phyloP scores from a whole-genome alignment of 192 early-diverging fungal genomes.

The Coemansia sp. region DNA sequence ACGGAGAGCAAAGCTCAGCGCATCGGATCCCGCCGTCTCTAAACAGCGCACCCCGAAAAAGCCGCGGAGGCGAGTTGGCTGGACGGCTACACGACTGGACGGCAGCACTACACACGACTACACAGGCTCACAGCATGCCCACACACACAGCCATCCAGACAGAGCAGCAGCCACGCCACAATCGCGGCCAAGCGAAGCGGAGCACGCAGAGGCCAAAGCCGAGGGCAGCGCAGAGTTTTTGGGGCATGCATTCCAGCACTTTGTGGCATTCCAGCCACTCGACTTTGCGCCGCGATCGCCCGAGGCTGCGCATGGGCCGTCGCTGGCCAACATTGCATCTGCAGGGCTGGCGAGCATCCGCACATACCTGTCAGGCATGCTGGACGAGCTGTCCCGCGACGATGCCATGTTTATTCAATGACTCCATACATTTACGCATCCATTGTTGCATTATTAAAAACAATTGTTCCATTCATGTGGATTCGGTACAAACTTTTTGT shows the following conservation, averaged over 20 bases:
- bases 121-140: not conserved
- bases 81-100: not conserved
- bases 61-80: not conserved
- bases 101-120: not conserved
- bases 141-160: not conserved
- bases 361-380: constrained; percentile 15
- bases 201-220: not conserved
- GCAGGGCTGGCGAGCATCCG: constrained; percentile 8
- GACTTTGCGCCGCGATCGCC: constrained; percentile 25
- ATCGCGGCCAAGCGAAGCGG: no score
- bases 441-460: no score
- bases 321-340: not conserved
- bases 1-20: not conserved
- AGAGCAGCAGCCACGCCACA: not conserved
- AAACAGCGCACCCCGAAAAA: not conserved
- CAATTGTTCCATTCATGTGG: no score
- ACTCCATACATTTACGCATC: no score
- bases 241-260: constrained; percentile 31
- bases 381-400: constrained; percentile 33
- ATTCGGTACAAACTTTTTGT: no score
- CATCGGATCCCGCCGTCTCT: not conserved
- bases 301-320: not conserved
- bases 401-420: constrained; percentile 24
- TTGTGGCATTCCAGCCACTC: constrained; percentile 42
- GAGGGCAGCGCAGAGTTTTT: constrained; percentile 33